A percentile compares a stretch with the other conserved stretches of the same genome.
phyloP scores from a whole-genome alignment of 2,329 filamentous ascomycete genomes.

The Rhynchosporium secalis region DNA sequence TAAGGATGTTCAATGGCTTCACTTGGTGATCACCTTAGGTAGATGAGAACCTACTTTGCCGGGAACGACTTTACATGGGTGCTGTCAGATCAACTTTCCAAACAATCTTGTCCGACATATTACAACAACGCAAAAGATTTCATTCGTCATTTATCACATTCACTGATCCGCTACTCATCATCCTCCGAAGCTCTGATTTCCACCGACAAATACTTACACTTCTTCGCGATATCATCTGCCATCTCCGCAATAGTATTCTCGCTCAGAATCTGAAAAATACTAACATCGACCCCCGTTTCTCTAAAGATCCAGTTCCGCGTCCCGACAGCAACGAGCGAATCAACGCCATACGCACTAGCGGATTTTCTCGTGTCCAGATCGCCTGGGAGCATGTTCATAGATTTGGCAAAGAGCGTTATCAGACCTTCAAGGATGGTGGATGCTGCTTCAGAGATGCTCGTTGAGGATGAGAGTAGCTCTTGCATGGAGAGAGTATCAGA shows the following conservation, averaged over 20 bases:
- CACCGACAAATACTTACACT: conserved; percentile 10
- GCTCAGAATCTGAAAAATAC: conserved; percentile 25
- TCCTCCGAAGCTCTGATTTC: conserved; percentile 8
- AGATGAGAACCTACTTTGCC: too few species aligned
- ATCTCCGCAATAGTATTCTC: conserved; percentile 12
- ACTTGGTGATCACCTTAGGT: too few species aligned
- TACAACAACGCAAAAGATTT: neutral
- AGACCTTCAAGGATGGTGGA: conserved; percentile 21
- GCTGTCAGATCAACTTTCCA: too few species aligned
- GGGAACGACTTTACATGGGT: too few species aligned
- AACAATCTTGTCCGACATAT: neutral
- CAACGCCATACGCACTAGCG: conserved; percentile 46
- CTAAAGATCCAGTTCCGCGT: conserved; percentile 51
- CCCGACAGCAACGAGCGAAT: conserved; percentile 54
- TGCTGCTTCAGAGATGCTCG: conserved; percentile 14
- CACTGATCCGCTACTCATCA: neutral
- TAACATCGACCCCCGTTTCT: conserved; percentile 45
- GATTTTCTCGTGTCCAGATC: conserved; percentile 35
- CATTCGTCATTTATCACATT: neutral
- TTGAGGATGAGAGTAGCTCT: conserved; percentile 11
- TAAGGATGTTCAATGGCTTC: too few species aligned
- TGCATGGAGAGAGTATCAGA: conserved; percentile 10
- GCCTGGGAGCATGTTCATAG: conserved; percentile 33
- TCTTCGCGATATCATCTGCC: conserved; percentile 11
- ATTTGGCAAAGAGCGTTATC: conserved; percentile 31